These are phyloP conservation scores for Candida anglica DNA, from an alignment of 805 yeast genomes.

Conservation along the genomic window DNA sequence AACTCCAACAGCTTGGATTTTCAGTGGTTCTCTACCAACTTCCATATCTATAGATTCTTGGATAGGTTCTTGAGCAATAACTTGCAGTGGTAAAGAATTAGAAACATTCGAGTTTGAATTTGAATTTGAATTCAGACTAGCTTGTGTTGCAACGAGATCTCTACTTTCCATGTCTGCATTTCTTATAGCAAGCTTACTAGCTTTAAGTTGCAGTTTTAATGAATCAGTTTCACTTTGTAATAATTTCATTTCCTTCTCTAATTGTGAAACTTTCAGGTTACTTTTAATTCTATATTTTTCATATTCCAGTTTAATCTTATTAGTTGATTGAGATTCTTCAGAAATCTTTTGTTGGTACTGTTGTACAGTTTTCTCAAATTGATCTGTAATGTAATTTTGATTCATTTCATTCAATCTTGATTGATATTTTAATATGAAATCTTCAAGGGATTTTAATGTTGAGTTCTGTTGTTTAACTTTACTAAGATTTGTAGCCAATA, in stretches of 20 bases:
- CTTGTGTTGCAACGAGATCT: no score
- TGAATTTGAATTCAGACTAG: no score
- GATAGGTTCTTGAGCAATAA: no score
- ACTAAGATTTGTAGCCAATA: slow-evolving; percentile 51
- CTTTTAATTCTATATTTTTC: slow-evolving; percentile 5
- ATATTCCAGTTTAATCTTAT: slow-evolving; percentile 12
- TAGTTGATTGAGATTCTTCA: slow-evolving; percentile 10
- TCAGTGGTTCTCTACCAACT: no score
- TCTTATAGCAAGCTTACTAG: slow-evolving; percentile 1
- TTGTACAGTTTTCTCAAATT: slow-evolving; percentile 11
- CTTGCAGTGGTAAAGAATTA: no score
- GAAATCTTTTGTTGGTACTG: slow-evolving; percentile 12
- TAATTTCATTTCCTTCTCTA: slow-evolving; percentile 1
- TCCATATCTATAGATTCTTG: no score
- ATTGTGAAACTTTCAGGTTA: not conserved
- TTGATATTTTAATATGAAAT: slow-evolving; percentile 50
- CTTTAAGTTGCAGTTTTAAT: not conserved
- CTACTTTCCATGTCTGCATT: not conserved
- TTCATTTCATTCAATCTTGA: slow-evolving; percentile 20
- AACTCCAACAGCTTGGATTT: slow-evolving; percentile 1
- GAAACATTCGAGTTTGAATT: no score
- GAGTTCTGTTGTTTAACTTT: slow-evolving; percentile 57
- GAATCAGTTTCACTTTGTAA: slow-evolving; percentile 3
- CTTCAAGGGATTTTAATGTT: slow-evolving; percentile 50
- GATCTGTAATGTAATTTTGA: slow-evolving; percentile 16